Base-by-base conservation (phyloP, 495 filamentous ascomycete genomes). In the Tuber magnatum region DNA sequence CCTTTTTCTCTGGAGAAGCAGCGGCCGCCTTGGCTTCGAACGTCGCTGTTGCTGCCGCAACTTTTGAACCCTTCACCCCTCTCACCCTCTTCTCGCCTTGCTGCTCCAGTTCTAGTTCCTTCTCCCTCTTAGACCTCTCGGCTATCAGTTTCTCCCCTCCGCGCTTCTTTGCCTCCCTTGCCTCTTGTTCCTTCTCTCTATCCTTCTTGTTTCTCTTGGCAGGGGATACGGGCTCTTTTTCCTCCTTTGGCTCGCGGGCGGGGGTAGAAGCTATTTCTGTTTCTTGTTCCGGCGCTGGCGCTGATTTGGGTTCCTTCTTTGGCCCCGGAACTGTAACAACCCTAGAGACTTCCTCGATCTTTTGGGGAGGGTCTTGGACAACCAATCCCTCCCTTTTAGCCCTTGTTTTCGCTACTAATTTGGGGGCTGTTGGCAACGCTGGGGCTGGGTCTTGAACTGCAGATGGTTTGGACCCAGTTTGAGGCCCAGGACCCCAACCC, bases 31-130 rank as follows among this genome's bases (percentile, higher is more conserved):
- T 65, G 12, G 56, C 56, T 65, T 79, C 77, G 44, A 79, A 75
- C 12, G 40, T 76, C n/a, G 76, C 77, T 10, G 77, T 32, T 22
- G 73, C 72, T 43, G 77, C 78, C 24, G 77, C 77, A 68, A 79
- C 77, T 48, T 79, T 79, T 46, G 72, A 72, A 42, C 61, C 18
- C 76, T 38, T 78, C 41, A 35, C 28, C 14, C 56, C 56, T 65
- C 32, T 35, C 35, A 3, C 28, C 32, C 56, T 35, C 56, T 65
- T 65, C 35, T 65, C 56, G 14, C 56, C 56, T 35, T 65, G 56
- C 56, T 65, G 56, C 8, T 65, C 56, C 56, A 65, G 56, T 65
- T 65, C 56, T 14, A 65, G 28, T 65, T 77, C 70, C 22, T 71
- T 71, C 48, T 51, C 72, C 41, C 68, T 74, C 18, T 61, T 75